Base-by-base conservation (phyloP, 257 asterid species). In the Salvia miltiorrhiza region DNA sequence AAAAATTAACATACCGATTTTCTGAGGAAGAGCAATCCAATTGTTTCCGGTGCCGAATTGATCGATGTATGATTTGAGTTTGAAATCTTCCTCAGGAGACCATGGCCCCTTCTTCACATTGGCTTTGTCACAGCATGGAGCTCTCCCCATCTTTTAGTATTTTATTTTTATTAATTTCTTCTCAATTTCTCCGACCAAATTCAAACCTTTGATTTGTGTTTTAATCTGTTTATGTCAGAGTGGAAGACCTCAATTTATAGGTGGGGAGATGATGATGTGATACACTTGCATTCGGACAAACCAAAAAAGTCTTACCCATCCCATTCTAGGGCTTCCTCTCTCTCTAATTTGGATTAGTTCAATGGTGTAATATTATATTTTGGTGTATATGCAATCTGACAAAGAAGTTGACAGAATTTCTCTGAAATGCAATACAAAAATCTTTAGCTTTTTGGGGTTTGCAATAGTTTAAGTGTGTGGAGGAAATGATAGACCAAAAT, bases 11-110 rank as follows among this genome's bases (percentile, higher is more conserved):
- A 1, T 81, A 92, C 96, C 96, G 13, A 89, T 76, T 73, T 92
- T 92, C 60, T 83, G 95, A 37, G 98, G 98, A 78, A 92, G 98
- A 45, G 97, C 97, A 67, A 92, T 87, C 97, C 97, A 92, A 52
- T 92, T 92, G 14, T 89, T 90, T 53, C 95, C 93, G 44, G 93
- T 89, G 35, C 97, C 96, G 65, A 81, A 39, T 7, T 63, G 70
- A 9, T 89, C 94, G 32, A 92, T 89, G 69, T 89, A 92, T 0
- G 85, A 80, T 74, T 92, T 92, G 77, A 92, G 98, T 72, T 67
- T 86, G 16, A 84, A 89, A 76, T 92, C 98, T 87, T 92, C 98
- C 70, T 92, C 98, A 39, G 96, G 88, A 61, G 96, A 81, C 97
- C 96, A 91, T 11, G 97, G 97, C 21, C 97, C 97, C 61, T 76